Evolutionary conservation across 108 stramenopile species (phyloP), one percentile per base, ranked within the genome.

Genomic region (Nitzschia sp.): DNA sequence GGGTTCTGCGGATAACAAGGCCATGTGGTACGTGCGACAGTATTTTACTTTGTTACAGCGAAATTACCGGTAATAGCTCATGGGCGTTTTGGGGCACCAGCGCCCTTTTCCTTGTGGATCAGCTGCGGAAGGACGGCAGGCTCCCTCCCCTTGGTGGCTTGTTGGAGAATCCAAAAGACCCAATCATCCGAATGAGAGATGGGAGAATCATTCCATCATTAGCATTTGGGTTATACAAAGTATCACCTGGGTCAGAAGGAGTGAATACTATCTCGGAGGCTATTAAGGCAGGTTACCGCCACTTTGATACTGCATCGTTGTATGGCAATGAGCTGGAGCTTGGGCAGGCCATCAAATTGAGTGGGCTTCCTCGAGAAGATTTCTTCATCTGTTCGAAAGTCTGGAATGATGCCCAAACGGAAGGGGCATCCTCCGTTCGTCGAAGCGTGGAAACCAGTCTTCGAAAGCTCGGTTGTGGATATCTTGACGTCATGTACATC

Each of bases 351-450:
- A 90, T 95, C 24, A 19, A 58, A 13, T 17, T 49, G 32, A 76
- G 92, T 81, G 15, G 67, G 27, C 54, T 87, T 11, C 31, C 59
- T 8, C 78, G 97, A 24, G 70, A 78, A 24, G 89, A 95, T 17
- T 68, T 97, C 30, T 97, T 93, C 74, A 78, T 97, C 36, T 88
- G 90, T 2, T 83, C 88, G 32, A 97, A 97, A 76, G 78, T 97
- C 0, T 97, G 97, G 97, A 97, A 97, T 65, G 95, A 94, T 36
- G 95, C 86, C 48, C 94, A 95, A 69, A 62, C 63, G 55, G 71
- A 75, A 34, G 89, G 90, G 23, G 84, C 93, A 23, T 36, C 57
- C 0, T 86, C 90, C 56, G 95, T 97, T 2, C 87, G 83, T 18
- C 28, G 54, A 18, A 95, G 93, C 32, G 76, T 88, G 13, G 75